Evolutionary conservation across 768 basidiomycete species (phyloP).

Genomic region (Lactarius evosmus): DNA sequence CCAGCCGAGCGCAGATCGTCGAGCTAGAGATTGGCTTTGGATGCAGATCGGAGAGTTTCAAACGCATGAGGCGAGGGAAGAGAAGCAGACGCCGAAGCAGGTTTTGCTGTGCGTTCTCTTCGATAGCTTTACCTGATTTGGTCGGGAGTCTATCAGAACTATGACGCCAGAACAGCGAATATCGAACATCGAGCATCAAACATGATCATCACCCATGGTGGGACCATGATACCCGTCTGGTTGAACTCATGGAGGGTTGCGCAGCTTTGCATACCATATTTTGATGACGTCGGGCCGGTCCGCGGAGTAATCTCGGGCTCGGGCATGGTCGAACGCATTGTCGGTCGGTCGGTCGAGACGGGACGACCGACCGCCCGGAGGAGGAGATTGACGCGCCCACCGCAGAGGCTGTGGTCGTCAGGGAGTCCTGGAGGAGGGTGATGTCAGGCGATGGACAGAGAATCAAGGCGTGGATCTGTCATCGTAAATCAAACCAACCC

Average conservation of each 20-base stretch:
- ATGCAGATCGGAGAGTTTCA: slow-evolving; percentile 1
- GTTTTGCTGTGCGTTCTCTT: background rate
- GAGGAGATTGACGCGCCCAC: no score
- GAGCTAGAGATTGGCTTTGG: background rate
- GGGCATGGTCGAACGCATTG: background rate
- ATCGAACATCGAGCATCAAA: background rate
- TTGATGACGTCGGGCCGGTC: background rate
- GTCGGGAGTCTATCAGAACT: background rate
- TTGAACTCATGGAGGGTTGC: no score
- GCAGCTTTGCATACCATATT: no score
- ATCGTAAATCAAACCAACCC: background rate
- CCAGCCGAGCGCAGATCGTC: background rate
- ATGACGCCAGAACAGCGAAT: background rate
- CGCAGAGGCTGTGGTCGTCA: background rate
- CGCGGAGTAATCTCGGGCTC: background rate
- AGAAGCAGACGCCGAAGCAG: background rate
- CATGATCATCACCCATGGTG: no score
- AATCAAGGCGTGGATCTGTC: background rate
- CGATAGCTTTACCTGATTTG: background rate
- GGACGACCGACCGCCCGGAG: no score
- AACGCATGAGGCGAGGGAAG: background rate
- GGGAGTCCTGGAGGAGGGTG: background rate
- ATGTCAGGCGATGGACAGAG: background rate
- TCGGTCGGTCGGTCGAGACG: background rate
- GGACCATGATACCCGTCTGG: no score